These are phyloP conservation scores for Pseudozyma pruni DNA, from an alignment of 1,284 basidiomycete species.

Conservation along the genomic window DNA sequence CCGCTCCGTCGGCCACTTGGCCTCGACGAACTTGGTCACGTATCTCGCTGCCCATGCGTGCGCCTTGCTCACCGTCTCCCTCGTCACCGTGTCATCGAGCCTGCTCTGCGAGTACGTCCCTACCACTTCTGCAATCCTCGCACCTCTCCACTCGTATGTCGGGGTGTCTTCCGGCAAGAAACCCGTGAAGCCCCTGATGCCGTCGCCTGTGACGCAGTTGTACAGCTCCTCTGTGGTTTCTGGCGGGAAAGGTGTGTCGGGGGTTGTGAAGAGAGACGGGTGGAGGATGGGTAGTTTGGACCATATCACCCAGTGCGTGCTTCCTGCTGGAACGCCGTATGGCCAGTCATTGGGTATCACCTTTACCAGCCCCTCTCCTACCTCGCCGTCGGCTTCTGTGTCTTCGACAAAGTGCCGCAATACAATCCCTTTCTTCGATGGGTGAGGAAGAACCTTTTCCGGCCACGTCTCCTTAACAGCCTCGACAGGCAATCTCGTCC, in stretches of 20 bases:
- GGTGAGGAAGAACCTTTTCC: conserved; percentile 34
- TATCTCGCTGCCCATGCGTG: conserved; percentile 45
- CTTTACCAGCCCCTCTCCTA: conserved; percentile 24
- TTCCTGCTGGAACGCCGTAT: conserved; percentile 52
- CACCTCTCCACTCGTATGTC: neutral
- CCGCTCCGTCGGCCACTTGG: conserved; percentile 22
- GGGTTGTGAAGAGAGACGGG: conserved; percentile 28
- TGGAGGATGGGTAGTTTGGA: conserved; percentile 42
- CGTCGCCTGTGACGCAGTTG: conserved; percentile 49
- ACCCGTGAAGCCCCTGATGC: conserved; percentile 53
- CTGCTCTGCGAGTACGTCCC: conserved; percentile 24
- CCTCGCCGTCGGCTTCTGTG: conserved; percentile 8
- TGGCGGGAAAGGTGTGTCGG: conserved; percentile 29
- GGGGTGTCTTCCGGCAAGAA: conserved; percentile 12
- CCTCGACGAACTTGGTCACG: conserved; percentile 29
- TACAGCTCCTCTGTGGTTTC: conserved; percentile 29
- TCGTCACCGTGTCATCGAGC: conserved; percentile 1
- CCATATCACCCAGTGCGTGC: conserved; percentile 59
- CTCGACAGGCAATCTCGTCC: conserved; percentile 10
- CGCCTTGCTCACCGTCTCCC: conserved; percentile 14
- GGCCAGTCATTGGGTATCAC: conserved; percentile 60
- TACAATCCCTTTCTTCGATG: neutral
- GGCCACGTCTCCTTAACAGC: conserved; percentile 37
- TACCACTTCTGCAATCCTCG: conserved; percentile 5
- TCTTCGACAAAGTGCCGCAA: conserved; percentile 38